Conservation (phyloP, 768 basidiomycete genomes). For the Mycena sanguinolenta region DNA sequence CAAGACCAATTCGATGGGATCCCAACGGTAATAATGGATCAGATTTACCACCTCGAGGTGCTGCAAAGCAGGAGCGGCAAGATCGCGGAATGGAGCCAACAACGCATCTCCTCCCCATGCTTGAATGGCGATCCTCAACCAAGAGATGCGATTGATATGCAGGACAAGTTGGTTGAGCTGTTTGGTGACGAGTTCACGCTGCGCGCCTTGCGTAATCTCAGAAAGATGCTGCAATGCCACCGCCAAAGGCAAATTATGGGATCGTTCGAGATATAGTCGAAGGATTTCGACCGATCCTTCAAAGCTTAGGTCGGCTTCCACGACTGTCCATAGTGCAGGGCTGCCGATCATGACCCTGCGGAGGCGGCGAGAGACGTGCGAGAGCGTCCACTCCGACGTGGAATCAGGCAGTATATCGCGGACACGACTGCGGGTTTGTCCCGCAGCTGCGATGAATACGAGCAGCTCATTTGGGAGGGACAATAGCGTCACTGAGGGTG, state of each 20-base stretch:
- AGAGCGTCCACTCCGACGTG: slow-evolving; percentile 2
- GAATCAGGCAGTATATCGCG: no score
- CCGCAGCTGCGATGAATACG: background rate
- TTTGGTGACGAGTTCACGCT: background rate
- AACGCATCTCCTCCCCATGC: no score
- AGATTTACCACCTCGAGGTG: background rate
- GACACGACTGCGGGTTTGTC: background rate
- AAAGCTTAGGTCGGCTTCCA: background rate
- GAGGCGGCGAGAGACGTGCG: background rate
- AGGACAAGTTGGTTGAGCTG: background rate
- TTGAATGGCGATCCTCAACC: background rate
- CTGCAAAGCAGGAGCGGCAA: background rate
- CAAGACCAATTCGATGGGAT: background rate
- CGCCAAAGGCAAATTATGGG: background rate
- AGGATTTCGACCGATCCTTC: background rate
- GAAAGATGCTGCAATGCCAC: background rate
- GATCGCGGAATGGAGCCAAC: background rate
- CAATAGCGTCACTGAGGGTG: background rate
- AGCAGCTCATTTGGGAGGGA: slow-evolving; percentile 17
- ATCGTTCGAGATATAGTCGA: slow-evolving; percentile 9
- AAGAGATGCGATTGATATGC: background rate
- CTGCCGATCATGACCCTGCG: background rate
- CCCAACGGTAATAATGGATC: background rate
- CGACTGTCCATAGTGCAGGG: background rate
- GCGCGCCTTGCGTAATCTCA: no score